A percentile compares a stretch with the other conserved stretches of the same genome.
These are phyloP conservation scores for Eimeria falciformis DNA, from an alignment of 169 alveolate species.

Conservation along the genomic window DNA sequence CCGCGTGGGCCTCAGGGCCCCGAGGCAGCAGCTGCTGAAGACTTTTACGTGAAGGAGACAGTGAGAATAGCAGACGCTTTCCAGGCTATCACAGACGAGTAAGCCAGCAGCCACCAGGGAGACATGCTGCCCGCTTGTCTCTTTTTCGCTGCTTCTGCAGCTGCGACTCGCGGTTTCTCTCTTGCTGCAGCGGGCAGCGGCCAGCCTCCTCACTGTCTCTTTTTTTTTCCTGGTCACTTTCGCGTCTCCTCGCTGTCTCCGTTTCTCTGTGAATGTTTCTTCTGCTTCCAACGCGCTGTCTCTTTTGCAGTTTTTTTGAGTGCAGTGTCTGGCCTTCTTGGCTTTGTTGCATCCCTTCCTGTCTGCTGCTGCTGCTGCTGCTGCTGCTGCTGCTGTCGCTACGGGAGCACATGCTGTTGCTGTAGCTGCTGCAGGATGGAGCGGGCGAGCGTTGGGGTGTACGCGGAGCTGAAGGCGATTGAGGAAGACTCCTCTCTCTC, in stretches of 20 bases:
- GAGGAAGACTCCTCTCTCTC: not conserved
- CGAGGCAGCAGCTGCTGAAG: not conserved
- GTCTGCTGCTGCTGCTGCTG: conserved; percentile 15
- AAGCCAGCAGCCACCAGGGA: not conserved
- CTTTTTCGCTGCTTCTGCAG: not conserved
- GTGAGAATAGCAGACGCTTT: conserved; percentile 6
- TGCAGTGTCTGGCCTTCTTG: not conserved
- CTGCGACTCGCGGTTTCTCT: not conserved
- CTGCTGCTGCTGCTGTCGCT: not conserved
- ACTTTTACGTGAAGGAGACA: not conserved
- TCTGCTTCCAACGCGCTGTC: not conserved
- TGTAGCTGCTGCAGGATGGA: conserved; percentile 15
- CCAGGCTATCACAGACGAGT: not conserved
- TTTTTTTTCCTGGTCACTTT: not conserved
- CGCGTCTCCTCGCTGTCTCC: not conserved
- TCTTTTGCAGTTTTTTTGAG: not conserved
- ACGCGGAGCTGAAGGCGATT: conserved; percentile 6
- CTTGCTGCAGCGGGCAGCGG: not conserved
- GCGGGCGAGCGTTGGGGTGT: conserved; percentile 3
- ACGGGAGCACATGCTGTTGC: not conserved
- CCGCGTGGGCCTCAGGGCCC: not conserved
- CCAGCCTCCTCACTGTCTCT: not conserved
- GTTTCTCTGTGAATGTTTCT: not conserved
- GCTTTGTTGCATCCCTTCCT: not conserved
- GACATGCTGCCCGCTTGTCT: not conserved